Percentiles rank a stretch among this genome's conserved stretches.
Conservation (phyloP, 2,329 filamentous ascomycete genomes). For the Aspergillus ochraceus region DNA sequence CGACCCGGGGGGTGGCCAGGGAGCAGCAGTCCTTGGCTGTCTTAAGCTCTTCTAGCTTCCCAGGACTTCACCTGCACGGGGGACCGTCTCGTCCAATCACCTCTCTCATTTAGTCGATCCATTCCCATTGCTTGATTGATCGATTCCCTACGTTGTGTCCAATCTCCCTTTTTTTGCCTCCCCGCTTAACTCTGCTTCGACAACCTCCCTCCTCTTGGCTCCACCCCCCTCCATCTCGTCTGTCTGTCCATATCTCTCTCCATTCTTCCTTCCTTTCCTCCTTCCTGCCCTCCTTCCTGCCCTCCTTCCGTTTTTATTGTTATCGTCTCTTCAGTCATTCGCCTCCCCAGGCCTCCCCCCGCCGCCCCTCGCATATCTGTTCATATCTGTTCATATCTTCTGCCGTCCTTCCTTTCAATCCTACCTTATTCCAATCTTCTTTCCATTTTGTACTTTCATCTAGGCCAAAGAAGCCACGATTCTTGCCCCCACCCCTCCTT, state of each 20-base stretch:
- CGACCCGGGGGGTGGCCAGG: too few relatives aligned
- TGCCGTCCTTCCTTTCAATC: too few relatives aligned
- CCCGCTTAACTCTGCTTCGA: not conserved
- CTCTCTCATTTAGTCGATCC: not conserved
- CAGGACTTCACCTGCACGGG: not conserved
- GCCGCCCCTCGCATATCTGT: not conserved
- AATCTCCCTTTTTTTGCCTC: not conserved
- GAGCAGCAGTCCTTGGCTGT: not conserved
- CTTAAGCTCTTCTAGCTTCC: not conserved
- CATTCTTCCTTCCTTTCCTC: slow-evolving; percentile 2
- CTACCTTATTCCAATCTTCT: too few relatives aligned
- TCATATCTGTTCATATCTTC: not conserved
- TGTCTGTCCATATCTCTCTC: not conserved
- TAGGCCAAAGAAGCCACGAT: too few relatives aligned
- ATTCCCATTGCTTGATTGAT: not conserved
- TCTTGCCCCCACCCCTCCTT: too few relatives aligned
- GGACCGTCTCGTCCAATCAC: not conserved
- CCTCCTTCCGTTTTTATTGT: slow-evolving; percentile 4
- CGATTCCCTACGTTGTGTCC: not conserved
- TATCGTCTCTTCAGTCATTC: slow-evolving; percentile 1
- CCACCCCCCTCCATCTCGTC: not conserved
- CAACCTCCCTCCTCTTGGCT: not conserved
- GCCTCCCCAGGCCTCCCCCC: too few relatives aligned
- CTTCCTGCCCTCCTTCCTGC: slow-evolving; percentile 4
- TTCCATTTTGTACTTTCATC: too few relatives aligned